Percentiles rank a stretch among this genome's conserved stretches.
Conservation (phyloP, 1,139 yeast species). For the Hyphopichia khmerensis region DNA sequence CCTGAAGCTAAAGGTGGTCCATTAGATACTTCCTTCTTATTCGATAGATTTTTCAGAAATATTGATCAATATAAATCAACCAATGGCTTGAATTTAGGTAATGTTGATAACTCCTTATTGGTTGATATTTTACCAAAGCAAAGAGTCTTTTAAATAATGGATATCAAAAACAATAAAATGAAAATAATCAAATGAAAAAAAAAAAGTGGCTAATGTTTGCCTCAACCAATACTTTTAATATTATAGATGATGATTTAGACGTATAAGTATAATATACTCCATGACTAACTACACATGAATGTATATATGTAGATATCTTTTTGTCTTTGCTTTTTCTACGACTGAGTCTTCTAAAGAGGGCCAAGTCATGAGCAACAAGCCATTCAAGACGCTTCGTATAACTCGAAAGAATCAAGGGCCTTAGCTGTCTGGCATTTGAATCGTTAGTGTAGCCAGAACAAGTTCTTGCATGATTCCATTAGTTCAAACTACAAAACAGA, state of each 20-base stretch:
- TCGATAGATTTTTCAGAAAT: slow-evolving; percentile 81
- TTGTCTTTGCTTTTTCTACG: too few relatives aligned
- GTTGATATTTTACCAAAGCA: slow-evolving; percentile 83
- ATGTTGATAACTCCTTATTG: slow-evolving; percentile 54
- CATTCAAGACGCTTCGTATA: too few relatives aligned
- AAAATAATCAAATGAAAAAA: background rate
- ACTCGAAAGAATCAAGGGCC: too few relatives aligned
- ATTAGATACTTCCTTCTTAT: slow-evolving; percentile 82
- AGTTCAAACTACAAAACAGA: too few relatives aligned
- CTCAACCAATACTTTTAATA: background rate
- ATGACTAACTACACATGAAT: too few relatives aligned
- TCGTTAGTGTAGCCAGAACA: too few relatives aligned
- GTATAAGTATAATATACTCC: background rate
- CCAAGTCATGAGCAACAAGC: too few relatives aligned
- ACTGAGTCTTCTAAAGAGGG: too few relatives aligned
- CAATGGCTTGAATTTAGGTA: slow-evolving; percentile 45
- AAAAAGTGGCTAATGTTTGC: background rate
- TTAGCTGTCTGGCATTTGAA: too few relatives aligned
- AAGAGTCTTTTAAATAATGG: slow-evolving; percentile 56
- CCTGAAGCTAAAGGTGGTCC: slow-evolving; percentile 99
- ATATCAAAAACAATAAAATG: too few relatives aligned
- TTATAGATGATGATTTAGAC: slow-evolving; percentile 1
- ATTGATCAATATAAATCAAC: slow-evolving; percentile 55
- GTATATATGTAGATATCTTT: too few relatives aligned
- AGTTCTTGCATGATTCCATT: too few relatives aligned